Base-by-base conservation (phyloP, 495 filamentous ascomycete species). In the Durotheca rogersii region DNA sequence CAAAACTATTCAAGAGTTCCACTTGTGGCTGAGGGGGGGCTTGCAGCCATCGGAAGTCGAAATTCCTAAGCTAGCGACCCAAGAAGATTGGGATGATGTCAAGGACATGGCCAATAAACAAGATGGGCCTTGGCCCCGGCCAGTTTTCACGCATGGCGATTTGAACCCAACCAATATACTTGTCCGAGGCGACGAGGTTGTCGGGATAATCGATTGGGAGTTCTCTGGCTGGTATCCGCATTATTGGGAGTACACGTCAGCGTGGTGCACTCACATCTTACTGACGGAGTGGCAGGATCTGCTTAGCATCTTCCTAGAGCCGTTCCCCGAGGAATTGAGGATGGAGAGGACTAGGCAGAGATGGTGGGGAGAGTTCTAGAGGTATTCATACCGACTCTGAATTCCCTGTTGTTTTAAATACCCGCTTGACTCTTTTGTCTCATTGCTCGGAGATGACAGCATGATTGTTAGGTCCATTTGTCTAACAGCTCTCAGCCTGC, bases 141-240 rank as follows among this genome's bases (percentile, higher is more conserved):
- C 51, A 10, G 39, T 56, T 5, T 68, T 69, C 30, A 68, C 67
- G 16, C 67, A 70, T 47, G 64, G 46, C 18, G 67, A 68, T 37
- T 42, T 68, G 15, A 65, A 58, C 33, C 61, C 33, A 10, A 43
- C 41, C 4, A 70, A 67, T 27, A 63, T 70, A 18, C 33, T 68
- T 11, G 45, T 61, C 11, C 34, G 45, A 3, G 53, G 55, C 20
- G 57, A 58, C 31, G 37, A 58, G 7, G 53, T 71, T 4, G 69
- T 74, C 16, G 72, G 71, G 2, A 78, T 80, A 37, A 60, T 79
- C 54, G 74, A 80, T 60, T 78, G 73, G 76, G 73, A 78, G 62
- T 70, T 62, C n/a, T 67, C 74, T 40, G 72, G 73, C 9, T 78
- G 74, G 74, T 77, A 72, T 58, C 75, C 73, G 7, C 55, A 55